These are phyloP conservation scores for Tremella yokohamensis DNA, from an alignment of 768 basidiomycete species.

Conservation along the genomic window DNA sequence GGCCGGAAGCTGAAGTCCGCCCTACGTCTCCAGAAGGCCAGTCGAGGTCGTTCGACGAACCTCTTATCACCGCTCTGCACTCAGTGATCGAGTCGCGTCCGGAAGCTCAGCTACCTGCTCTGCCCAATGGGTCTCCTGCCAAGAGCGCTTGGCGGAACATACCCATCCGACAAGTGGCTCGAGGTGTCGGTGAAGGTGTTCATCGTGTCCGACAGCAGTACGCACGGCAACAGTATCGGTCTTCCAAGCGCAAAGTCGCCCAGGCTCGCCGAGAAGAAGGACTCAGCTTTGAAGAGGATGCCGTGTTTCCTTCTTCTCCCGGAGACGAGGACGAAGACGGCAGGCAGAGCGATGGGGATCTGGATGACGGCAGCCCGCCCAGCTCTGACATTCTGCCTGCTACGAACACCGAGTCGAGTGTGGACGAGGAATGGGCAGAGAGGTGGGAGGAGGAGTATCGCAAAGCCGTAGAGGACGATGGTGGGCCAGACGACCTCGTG, in stretches of 20 bases:
- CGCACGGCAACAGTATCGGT: conserved; percentile 28
- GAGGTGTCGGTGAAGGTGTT: conserved; percentile 36
- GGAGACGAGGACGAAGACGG: conserved; percentile 10
- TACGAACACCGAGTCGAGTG: conserved; percentile 17
- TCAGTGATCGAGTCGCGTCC: conserved; percentile 59
- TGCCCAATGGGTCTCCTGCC: conserved; percentile 63
- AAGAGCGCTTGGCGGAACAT: conserved; percentile 23
- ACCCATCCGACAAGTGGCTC: conserved; percentile 36
- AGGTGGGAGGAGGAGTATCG: conserved; percentile 45
- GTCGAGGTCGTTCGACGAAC: conserved; percentile 65
- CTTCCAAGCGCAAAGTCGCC: conserved; percentile 18
- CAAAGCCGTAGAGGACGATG: conserved; percentile 48
- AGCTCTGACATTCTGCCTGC: conserved; percentile 19
- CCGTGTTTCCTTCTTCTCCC: conserved; percentile 28
- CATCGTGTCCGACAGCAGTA: conserved; percentile 36
- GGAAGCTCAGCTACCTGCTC: conserved; percentile 65
- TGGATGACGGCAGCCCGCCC: conserved; percentile 18
- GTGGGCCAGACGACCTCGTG: conserved; percentile 48
- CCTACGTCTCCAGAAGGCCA: conserved; percentile 49
- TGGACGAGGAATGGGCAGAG: conserved; percentile 35
- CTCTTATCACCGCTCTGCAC: conserved; percentile 68
- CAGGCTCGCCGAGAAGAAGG: conserved; percentile 4
- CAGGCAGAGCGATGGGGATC: conserved; percentile 4
- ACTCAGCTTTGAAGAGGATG: conserved; percentile 42
- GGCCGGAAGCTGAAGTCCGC: conserved; percentile 64